Percentiles rank a stretch among this genome's conserved stretches.
Evolutionary conservation across 108 stramenopile genomes (phyloP).

Genomic region (Nannochloropsis granulata): DNA sequence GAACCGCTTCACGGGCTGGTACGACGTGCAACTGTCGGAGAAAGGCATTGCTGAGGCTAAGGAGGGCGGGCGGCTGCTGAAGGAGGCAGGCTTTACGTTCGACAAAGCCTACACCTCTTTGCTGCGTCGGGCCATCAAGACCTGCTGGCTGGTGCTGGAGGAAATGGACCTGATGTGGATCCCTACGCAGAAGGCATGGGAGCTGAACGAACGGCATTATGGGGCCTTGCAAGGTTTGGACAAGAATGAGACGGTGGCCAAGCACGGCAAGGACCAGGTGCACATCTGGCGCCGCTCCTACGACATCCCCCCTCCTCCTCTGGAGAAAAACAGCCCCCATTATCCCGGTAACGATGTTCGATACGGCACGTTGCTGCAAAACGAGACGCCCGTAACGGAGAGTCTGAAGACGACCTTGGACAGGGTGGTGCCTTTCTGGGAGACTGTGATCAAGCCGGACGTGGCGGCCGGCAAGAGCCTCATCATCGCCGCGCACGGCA

Average conservation of each 20-base stretch:
- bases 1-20: conserved; percentile 45
- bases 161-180: conserved; percentile 58
- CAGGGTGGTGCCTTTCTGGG: conserved; percentile 66
- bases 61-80: conserved; percentile 27
- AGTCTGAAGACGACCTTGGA: conserved; percentile 65
- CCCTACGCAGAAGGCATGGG: conserved; percentile 56
- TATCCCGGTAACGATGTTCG: conserved; percentile 69
- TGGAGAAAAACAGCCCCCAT: conserved; percentile 47
- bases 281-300: conserved; percentile 67
- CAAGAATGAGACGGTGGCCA: conserved; percentile 83
- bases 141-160: conserved; percentile 66
- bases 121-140: conserved; percentile 66
- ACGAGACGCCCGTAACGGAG: conserved; percentile 53
- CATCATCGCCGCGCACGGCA: conserved; percentile 75
- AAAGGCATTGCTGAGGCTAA: conserved; percentile 22
- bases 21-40: conserved; percentile 27
- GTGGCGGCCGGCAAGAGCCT: conserved; percentile 61
- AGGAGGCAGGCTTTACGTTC: conserved; percentile 17
- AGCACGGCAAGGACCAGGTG: conserved; percentile 74
- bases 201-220: conserved; percentile 79
- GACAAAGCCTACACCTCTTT: conserved; percentile 63
- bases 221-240: conserved; percentile 65
- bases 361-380: conserved; percentile 40
- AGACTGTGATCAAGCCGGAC: conserved; percentile 52
- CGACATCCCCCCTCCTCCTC: conserved; percentile 68